These are phyloP conservation scores for Puccinia triticina DNA, from an alignment of 1,284 basidiomycete genomes.

Conservation along the genomic window DNA sequence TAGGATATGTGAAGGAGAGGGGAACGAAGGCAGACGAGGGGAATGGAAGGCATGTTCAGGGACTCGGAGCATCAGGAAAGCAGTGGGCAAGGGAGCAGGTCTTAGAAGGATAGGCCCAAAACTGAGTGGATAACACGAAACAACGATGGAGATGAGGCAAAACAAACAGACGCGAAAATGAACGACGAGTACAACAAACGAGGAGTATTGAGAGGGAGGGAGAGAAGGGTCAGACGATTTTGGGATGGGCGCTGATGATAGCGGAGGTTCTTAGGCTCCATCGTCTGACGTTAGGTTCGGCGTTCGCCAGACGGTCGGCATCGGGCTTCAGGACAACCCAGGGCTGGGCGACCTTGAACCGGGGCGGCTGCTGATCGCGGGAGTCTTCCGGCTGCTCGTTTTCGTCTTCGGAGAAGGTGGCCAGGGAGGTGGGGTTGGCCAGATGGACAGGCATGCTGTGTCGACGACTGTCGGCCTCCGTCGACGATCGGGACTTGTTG, in stretches of 20 bases:
- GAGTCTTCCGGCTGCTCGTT: background rate
- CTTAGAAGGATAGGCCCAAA: too few species aligned
- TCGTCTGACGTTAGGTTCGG: constrained; percentile 43
- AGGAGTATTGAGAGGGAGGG: too few species aligned
- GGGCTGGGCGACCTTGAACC: background rate
- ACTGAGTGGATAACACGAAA: too few species aligned
- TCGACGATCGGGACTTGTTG: background rate
- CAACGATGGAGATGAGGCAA: too few species aligned
- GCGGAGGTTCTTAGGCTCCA: constrained; percentile 47
- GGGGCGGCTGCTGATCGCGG: background rate
- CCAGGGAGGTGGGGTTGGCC: background rate
- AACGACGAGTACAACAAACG: too few species aligned
- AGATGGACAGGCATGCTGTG: constrained; percentile 26
- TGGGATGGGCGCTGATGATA: constrained; percentile 41
- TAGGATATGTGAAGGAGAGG: too few species aligned
- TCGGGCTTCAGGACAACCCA: constrained; percentile 45
- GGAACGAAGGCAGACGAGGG: too few species aligned
- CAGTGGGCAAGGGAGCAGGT: too few species aligned
- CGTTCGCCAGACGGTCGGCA: background rate
- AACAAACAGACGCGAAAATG: too few species aligned
- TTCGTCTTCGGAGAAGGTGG: constrained; percentile 12
- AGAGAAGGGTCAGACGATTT: constrained; percentile 7
- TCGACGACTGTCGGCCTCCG: background rate
- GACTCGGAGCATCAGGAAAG: too few species aligned
- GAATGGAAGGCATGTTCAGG: too few species aligned